Percentiles rank a stretch among this genome's conserved stretches.
Conservation (phyloP, 495 filamentous ascomycete species). For the Aspergillus egyptiacus region DNA sequence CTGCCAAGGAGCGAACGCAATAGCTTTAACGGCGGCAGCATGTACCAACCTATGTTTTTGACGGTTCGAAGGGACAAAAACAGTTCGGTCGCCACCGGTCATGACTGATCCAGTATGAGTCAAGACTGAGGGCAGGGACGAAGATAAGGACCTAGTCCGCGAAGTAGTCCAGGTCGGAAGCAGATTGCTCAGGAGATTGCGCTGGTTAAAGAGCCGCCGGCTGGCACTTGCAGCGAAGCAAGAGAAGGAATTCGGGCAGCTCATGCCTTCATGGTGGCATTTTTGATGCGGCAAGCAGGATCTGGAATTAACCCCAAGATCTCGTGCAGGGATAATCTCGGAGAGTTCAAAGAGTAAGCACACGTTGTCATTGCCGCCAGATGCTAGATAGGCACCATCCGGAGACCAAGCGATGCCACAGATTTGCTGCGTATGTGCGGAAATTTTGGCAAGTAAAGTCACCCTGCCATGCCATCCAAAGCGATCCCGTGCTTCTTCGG, state of each 20-base stretch:
- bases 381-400: slow-evolving; percentile 71
- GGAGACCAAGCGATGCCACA: slow-evolving; percentile 87
- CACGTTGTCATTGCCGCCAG: slow-evolving; percentile 86
- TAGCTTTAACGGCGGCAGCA: slow-evolving; percentile 88
- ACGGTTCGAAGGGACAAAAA: slow-evolving; percentile 38
- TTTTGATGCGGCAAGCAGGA: slow-evolving; percentile 5
- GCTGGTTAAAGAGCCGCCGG: slow-evolving; percentile 20
- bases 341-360: slow-evolving; percentile 74
- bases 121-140: slow-evolving; percentile 24
- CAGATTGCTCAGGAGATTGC: slow-evolving; percentile 22
- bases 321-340: slow-evolving; percentile 45
- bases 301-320: slow-evolving; percentile 4
- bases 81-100: slow-evolving; percentile 25
- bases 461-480: slow-evolving; percentile 71
- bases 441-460: slow-evolving; percentile 68
- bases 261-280: slow-evolving; percentile 8
- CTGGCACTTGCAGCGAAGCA: slow-evolving; percentile 13
- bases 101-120: slow-evolving; percentile 27
- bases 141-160: slow-evolving; percentile 13
- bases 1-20: slow-evolving; percentile 96
- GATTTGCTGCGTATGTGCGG: slow-evolving; percentile 80
- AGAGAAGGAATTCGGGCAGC: slow-evolving; percentile 19
- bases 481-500: slow-evolving; percentile 31
- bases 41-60: slow-evolving; percentile 72
- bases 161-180: slow-evolving; percentile 29